phyloP scores from a whole-genome alignment of 1,139 yeast species.

The Candida pseudoviswanathii region DNA sequence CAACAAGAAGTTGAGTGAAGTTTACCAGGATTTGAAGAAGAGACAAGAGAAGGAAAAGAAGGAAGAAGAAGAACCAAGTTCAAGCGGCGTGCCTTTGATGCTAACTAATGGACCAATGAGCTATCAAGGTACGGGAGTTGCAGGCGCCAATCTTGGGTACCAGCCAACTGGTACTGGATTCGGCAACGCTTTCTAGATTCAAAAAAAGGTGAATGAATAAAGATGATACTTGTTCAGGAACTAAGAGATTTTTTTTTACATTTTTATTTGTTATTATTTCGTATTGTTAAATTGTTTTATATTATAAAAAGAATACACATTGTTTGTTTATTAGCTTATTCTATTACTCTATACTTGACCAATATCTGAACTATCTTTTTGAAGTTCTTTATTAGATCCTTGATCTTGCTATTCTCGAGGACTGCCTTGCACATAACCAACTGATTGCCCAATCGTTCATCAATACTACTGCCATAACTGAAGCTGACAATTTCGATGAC shows the following conservation, averaged over 20 bases:
- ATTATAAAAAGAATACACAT: conserved; percentile 3
- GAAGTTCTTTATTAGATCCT: conserved; percentile 22
- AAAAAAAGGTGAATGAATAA: not conserved
- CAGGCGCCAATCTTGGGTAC: conserved; percentile 39
- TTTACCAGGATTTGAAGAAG: conserved; percentile 69
- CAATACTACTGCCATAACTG: conserved; percentile 5
- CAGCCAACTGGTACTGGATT: conserved; percentile 30
- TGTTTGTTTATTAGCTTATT: conserved; percentile 1
- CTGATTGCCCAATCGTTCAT: conserved; percentile 7
- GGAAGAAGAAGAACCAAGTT: conserved; percentile 47
- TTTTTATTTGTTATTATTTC: conserved; percentile 8
- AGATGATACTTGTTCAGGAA: not conserved
- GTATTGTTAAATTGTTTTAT: conserved; percentile 8
- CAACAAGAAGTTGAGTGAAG: conserved; percentile 62
- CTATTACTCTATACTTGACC: conserved; percentile 14
- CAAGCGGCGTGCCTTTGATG: conserved; percentile 58
- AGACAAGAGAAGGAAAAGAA: conserved; percentile 64
- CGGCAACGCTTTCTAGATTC: conserved; percentile 52
- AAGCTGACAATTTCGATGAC: conserved; percentile 18
- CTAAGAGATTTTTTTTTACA: conserved; percentile 6
- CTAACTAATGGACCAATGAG: conserved; percentile 66
- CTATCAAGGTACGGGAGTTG: conserved; percentile 59
- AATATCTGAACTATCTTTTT: conserved; percentile 18
- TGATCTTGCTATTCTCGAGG: conserved; percentile 20
- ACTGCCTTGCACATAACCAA: conserved; percentile 19